These are phyloP conservation scores for Aspergillus amoenus DNA, from an alignment of 2,329 filamentous ascomycete genomes.

Conservation along the genomic window DNA sequence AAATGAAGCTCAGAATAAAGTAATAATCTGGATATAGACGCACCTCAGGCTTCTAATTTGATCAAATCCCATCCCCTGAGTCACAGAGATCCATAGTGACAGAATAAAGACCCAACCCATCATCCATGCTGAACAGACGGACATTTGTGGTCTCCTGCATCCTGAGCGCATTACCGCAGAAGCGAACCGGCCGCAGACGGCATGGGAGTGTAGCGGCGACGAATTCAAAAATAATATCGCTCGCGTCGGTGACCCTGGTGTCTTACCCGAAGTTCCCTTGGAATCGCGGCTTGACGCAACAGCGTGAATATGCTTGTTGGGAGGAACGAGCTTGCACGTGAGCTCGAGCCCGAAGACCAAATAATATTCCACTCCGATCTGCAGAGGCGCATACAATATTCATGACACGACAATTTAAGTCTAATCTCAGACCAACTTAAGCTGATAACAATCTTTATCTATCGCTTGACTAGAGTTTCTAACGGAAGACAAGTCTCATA, in stretches of 20 bases:
- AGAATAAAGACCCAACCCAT: slow-evolving; percentile 34
- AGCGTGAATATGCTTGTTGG: slow-evolving; percentile 3
- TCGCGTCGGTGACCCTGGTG: slow-evolving; percentile 30
- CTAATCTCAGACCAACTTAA: not conserved
- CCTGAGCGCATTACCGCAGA: slow-evolving; percentile 41
- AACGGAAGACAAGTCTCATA: not conserved
- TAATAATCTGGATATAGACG: not conserved
- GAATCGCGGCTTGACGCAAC: slow-evolving; percentile 4
- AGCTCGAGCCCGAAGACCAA: slow-evolving; percentile 24
- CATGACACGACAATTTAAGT: not conserved
- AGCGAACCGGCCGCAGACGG: slow-evolving; percentile 21
- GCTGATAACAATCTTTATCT: too few relatives aligned
- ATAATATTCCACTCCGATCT: slow-evolving; percentile 30
- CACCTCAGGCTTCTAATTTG: slow-evolving; percentile 40
- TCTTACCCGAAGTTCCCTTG: slow-evolving; percentile 6
- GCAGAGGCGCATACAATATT: not conserved
- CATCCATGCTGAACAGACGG: slow-evolving; percentile 33
- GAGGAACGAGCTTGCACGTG: slow-evolving; percentile 16
- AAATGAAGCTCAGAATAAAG: not conserved
- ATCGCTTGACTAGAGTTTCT: too few relatives aligned
- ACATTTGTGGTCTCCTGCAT: slow-evolving; percentile 41
- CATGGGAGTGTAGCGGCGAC: slow-evolving; percentile 24
- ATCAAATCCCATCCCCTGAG: slow-evolving; percentile 35
- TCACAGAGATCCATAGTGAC: slow-evolving; percentile 36
- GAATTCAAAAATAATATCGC: slow-evolving; percentile 19